These are phyloP conservation scores for Oidiodendron maius DNA, from an alignment of 495 filamentous ascomycete species.

Conservation along the genomic window DNA sequence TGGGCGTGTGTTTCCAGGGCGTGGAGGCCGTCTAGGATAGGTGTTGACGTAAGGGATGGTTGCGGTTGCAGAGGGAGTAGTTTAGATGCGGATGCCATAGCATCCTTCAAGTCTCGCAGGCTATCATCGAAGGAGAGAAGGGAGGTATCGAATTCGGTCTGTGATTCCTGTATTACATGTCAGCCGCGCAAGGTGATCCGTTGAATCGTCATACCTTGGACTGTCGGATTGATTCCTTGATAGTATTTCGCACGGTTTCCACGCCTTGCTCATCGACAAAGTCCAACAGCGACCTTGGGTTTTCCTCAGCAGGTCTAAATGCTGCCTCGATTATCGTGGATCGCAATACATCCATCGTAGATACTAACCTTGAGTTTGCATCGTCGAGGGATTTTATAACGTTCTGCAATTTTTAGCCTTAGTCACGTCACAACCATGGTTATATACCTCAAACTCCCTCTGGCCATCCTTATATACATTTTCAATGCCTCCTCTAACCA, in stretches of 20 bases:
- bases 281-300: slow-evolving; percentile 69
- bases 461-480: slow-evolving; percentile 41
- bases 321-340: slow-evolving; percentile 67
- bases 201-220: slow-evolving; percentile 30
- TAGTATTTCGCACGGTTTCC: slow-evolving; percentile 54
- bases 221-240: slow-evolving; percentile 61
- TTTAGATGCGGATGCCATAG: slow-evolving; percentile 28
- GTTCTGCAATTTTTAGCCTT: slow-evolving; percentile 24
- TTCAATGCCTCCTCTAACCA: slow-evolving; percentile 56
- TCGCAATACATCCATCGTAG: slow-evolving; percentile 64
- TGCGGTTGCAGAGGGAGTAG: slow-evolving; percentile 25
- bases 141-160: slow-evolving; percentile 58
- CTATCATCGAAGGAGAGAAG: slow-evolving; percentile 46
- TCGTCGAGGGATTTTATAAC: slow-evolving; percentile 68
- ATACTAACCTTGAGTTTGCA: slow-evolving; percentile 62
- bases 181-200: background rate
- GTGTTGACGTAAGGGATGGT: slow-evolving; percentile 26
- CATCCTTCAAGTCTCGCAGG: slow-evolving; percentile 25
- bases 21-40: slow-evolving; percentile 62
- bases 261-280: slow-evolving; percentile 84
- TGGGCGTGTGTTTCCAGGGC: slow-evolving; percentile 71
- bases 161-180: slow-evolving; percentile 36
- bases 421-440: background rate
- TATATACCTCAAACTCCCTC: slow-evolving; percentile 37
- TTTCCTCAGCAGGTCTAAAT: slow-evolving; percentile 64